phyloP scores from a whole-genome alignment of 176 grass and related monocot species.

The Zizania latifolia region DNA sequence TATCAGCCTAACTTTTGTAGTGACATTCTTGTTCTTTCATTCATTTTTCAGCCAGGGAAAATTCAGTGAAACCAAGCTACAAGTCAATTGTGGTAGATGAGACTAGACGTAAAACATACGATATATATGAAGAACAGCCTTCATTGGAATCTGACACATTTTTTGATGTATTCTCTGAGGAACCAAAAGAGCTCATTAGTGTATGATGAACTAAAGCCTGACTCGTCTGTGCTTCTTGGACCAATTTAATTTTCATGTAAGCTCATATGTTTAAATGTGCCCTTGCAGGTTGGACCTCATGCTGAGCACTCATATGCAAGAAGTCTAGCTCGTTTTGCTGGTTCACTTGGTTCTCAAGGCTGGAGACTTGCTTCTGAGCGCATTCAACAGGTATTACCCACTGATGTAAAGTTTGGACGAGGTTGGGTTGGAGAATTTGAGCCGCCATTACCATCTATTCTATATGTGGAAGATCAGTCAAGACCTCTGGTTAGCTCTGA shows the following conservation, averaged over 20 bases:
- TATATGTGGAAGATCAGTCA: conserved; percentile 43
- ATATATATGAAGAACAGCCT: conserved; percentile 46
- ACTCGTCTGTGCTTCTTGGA: background rate
- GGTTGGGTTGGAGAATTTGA: conserved; percentile 96
- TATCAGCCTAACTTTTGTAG: conserved; percentile 8
- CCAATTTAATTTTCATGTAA: background rate
- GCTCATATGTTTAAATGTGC: conserved; percentile 34
- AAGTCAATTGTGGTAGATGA: conserved; percentile 75
- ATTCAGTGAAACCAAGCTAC: conserved; percentile 44
- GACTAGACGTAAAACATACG: conserved; percentile 79
- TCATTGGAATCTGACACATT: conserved; percentile 43
- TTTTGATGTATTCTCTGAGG: conserved; percentile 47
- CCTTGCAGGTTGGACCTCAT: conserved; percentile 69
- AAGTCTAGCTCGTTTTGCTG: conserved; percentile 89
- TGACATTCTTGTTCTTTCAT: conserved; percentile 13
- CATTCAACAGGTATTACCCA: conserved; percentile 69
- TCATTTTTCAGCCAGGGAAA: conserved; percentile 52
- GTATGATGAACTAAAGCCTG: conserved; percentile 53
- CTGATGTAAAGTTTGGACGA: conserved; percentile 75
- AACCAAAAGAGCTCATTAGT: conserved; percentile 57
- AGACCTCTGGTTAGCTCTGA: conserved; percentile 24
- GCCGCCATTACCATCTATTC: conserved; percentile 48
- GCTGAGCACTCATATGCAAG: conserved; percentile 75
- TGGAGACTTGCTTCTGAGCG: conserved; percentile 83
- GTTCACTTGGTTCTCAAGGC: conserved; percentile 57